Percentiles rank a stretch among this genome's conserved stretches.
Evolutionary conservation across 164 flowering plant species (phyloP).

Genomic region (Saururus chinensis): DNA sequence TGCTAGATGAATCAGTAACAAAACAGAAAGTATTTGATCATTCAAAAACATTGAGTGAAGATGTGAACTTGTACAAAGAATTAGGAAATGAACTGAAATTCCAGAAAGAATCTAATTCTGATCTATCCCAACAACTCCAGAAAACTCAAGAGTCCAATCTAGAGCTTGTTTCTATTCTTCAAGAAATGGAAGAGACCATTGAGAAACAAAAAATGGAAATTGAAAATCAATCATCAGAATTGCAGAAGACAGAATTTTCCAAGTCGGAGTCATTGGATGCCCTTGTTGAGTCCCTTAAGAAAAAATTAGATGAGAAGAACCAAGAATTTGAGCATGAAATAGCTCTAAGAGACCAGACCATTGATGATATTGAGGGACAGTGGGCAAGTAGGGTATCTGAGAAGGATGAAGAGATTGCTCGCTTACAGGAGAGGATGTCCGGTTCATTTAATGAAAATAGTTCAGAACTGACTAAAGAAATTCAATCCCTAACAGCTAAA

Average conservation of each 20-base stretch:
- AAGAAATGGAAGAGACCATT: conserved; percentile 66
- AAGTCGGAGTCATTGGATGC: conserved; percentile 38
- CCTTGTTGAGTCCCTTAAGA: conserved; percentile 33
- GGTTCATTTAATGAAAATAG: conserved; percentile 3
- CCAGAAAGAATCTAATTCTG: conserved; percentile 48
- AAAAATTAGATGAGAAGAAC: conserved; percentile 34
- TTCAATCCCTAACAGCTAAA: conserved; percentile 29
- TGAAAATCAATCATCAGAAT: conserved; percentile 33
- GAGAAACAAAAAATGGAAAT: conserved; percentile 67
- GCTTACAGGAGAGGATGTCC: background rate
- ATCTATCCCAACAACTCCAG: conserved; percentile 45
- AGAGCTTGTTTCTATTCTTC: conserved; percentile 77
- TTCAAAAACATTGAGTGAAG: conserved; percentile 19
- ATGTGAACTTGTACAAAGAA: conserved; percentile 28
- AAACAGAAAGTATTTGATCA: conserved; percentile 21
- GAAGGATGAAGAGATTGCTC: conserved; percentile 29
- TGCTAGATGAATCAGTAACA: conserved; percentile 25
- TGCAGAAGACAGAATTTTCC: conserved; percentile 28
- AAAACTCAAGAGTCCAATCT: conserved; percentile 78
- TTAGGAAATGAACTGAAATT: conserved; percentile 50
- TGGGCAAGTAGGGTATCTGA: conserved; percentile 26
- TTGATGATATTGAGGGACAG: conserved; percentile 28
- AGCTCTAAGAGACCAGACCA: conserved; percentile 16
- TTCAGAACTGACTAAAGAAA: conserved; percentile 21
- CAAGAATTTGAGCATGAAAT: conserved; percentile 30